Percentiles rank a stretch among this genome's conserved stretches.
Conservation (phyloP, 2,329 filamentous ascomycete genomes). For the Aspergillus sergii region DNA sequence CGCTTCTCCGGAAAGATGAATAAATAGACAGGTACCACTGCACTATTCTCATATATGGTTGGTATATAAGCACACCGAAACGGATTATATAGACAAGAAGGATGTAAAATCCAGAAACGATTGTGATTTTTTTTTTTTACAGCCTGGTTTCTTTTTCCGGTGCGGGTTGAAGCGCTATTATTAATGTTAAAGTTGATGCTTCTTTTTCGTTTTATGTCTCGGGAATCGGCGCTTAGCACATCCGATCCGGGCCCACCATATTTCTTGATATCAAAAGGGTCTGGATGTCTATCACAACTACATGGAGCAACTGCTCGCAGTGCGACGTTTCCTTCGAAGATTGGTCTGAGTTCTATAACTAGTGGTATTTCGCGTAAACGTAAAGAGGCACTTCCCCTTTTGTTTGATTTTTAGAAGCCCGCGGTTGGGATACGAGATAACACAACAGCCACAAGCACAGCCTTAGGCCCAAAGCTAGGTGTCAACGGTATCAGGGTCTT, state of each 20-base stretch:
- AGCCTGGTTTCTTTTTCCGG: neutral
- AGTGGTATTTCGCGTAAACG: neutral
- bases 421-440: neutral
- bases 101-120: neutral
- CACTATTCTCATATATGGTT: neutral
- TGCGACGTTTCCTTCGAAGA: too few relatives aligned
- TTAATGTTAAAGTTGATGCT: neutral
- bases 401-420: neutral
- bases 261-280: neutral
- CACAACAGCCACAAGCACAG: neutral
- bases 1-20: neutral
- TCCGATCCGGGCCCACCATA: slow-evolving; percentile 1
- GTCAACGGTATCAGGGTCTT: neutral
- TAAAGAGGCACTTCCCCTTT: neutral
- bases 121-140: neutral
- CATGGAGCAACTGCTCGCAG: neutral
- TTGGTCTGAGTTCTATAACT: neutral
- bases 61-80: neutral
- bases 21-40: neutral
- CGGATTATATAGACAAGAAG: neutral
- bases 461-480: neutral
- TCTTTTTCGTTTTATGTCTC: neutral
- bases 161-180: neutral
- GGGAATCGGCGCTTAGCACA: neutral
- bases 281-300: neutral